These are phyloP conservation scores for Acorus calamus DNA, from an alignment of 106 monocot species.

Conservation along the genomic window DNA sequence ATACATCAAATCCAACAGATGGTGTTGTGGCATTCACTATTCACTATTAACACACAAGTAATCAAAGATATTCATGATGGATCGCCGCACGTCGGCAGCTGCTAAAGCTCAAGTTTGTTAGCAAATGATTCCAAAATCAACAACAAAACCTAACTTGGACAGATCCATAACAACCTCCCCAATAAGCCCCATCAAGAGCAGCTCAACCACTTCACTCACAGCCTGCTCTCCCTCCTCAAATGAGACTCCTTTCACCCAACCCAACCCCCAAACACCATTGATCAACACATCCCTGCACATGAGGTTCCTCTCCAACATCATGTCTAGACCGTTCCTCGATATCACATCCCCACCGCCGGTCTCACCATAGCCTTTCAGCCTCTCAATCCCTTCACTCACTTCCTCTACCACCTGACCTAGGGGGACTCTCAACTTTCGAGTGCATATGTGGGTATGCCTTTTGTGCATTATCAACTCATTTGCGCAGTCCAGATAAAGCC, in stretches of 20 bases:
- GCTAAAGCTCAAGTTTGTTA: no score
- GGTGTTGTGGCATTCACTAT: no score
- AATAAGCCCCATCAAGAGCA: slow-evolving; percentile 27
- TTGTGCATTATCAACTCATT: slow-evolving; percentile 40
- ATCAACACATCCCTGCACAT: slow-evolving; percentile 17
- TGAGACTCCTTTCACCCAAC: slow-evolving; percentile 40
- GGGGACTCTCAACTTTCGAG: not conserved
- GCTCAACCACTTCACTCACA: slow-evolving; percentile 27
- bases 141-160: no score
- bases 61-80: no score
- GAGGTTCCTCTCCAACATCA: slow-evolving; percentile 49
- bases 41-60: no score
- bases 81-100: no score
- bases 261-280: slow-evolving; percentile 44
- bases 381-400: slow-evolving; percentile 21
- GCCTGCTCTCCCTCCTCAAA: slow-evolving; percentile 37
- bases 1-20: no score
- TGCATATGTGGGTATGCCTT: not conserved
- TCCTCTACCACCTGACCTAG: slow-evolving; percentile 30
- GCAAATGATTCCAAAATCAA: no score
- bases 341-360: not conserved
- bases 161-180: slow-evolving; percentile 37
- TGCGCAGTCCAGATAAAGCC: slow-evolving; percentile 34
- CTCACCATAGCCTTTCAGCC: slow-evolving; percentile 14
- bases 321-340: slow-evolving; percentile 23